Percentiles rank a stretch among this genome's conserved stretches.
phyloP scores from a whole-genome alignment of 2,329 filamentous ascomycete genomes.

The Fusarium staphyleae region DNA sequence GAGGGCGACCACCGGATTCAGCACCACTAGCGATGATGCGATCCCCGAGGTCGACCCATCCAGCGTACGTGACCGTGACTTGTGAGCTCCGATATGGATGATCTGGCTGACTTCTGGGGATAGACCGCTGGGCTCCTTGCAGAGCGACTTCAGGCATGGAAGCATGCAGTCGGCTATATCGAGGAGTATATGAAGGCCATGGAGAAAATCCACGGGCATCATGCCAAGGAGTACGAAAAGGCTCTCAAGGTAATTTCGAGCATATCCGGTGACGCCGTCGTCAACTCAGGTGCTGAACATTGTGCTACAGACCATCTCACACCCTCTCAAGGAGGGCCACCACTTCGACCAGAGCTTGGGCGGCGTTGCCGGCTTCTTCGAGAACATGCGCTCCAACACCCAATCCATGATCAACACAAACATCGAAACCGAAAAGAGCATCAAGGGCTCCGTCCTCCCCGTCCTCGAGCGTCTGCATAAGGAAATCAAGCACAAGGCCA shows the following conservation, averaged over 20 bases:
- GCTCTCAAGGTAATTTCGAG: constrained; percentile 72
- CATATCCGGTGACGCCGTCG: background rate
- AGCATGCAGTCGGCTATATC: constrained; percentile 88
- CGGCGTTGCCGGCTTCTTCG: constrained; percentile 87
- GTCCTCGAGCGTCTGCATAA: constrained; percentile 90
- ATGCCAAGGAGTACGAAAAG: constrained; percentile 95
- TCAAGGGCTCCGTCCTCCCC: constrained; percentile 86
- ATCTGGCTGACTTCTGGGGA: constrained; percentile 12
- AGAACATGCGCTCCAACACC: constrained; percentile 92
- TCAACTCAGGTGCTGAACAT: constrained; percentile 7
- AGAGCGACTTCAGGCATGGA: constrained; percentile 93
- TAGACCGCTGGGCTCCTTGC: constrained; percentile 81
- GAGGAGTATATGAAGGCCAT: constrained; percentile 88
- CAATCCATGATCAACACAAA: constrained; percentile 90
- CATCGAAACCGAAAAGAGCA: constrained; percentile 86
- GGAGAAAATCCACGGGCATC: constrained; percentile 83
- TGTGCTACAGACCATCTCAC: constrained; percentile 73
- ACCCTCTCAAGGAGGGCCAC: constrained; percentile 85
- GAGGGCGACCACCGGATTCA: constrained; percentile 55
- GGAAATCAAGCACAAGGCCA: constrained; percentile 96
- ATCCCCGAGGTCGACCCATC: constrained; percentile 65
- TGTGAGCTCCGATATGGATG: background rate
- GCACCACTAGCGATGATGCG: constrained; percentile 62
- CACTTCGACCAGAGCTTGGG: constrained; percentile 93
- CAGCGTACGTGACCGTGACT: constrained; percentile 54